phyloP scores from a whole-genome alignment of 768 basidiomycete species.

The Agaricus blazei region DNA sequence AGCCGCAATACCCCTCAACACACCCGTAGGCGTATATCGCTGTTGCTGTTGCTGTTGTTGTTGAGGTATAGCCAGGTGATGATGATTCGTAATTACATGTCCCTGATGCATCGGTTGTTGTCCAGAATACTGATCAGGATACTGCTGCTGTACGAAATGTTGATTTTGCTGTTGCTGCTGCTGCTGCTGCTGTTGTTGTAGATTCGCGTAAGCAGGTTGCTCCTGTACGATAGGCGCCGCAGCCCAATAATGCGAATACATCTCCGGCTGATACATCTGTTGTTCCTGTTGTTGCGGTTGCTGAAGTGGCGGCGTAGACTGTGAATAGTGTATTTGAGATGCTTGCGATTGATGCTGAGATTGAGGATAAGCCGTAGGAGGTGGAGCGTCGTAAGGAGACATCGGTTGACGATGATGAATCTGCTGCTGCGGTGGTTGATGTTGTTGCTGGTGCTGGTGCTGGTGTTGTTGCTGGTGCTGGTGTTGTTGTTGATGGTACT shows the following conservation, averaged over 20 bases:
- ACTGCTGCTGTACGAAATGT: not conserved
- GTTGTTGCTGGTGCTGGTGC: slow-evolving; percentile 20
- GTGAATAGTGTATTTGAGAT: too few relatives aligned
- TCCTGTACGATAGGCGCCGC: slow-evolving; percentile 20
- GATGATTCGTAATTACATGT: not conserved
- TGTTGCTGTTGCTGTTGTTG: slow-evolving; percentile 22
- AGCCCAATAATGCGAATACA: slow-evolving; percentile 27
- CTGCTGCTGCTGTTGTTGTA: slow-evolving; percentile 11
- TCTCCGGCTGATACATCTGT: slow-evolving; percentile 9
- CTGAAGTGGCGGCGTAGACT: not conserved
- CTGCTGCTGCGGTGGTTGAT: not conserved
- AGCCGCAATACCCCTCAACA: slow-evolving; percentile 41
- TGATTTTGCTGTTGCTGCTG: not conserved
- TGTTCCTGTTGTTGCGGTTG: not conserved
- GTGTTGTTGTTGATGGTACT: slow-evolving; percentile 12
- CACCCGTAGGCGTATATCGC: slow-evolving; percentile 44
- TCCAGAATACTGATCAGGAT: not conserved
- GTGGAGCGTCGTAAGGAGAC: too few relatives aligned
- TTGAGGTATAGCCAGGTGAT: slow-evolving; percentile 6
- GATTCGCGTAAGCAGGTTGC: not conserved
- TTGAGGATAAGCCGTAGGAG: not conserved
- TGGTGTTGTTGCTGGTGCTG: not conserved
- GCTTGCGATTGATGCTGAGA: not conserved
- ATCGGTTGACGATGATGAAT: not conserved
- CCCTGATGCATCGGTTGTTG: not conserved